phyloP scores from a whole-genome alignment of 192 early-diverging fungal genomes.

The Backusella luteola region DNA sequence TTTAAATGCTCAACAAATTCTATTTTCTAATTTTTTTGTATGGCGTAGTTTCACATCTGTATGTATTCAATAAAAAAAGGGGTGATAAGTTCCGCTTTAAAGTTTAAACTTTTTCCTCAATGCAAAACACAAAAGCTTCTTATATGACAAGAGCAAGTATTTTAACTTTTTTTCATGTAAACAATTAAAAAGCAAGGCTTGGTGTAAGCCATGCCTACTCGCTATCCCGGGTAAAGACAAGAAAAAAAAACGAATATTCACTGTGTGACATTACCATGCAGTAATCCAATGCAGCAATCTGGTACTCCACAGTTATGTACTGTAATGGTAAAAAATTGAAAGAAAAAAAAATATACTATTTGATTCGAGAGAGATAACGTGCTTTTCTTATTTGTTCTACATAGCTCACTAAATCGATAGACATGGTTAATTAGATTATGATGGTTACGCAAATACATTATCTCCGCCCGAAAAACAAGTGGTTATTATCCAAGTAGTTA shows the following conservation, averaged over 20 bases:
- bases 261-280: slow-evolving; percentile 2
- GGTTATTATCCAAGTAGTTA: not conserved
- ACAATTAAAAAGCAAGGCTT: not conserved
- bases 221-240: slow-evolving; percentile 1
- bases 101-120: not conserved
- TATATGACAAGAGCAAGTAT: not conserved
- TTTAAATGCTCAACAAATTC: not conserved
- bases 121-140: not conserved
- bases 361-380: not conserved
- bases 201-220: not conserved
- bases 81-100: not conserved
- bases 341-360: not conserved
- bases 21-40: not conserved
- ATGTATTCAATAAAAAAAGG: not conserved
- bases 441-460: not conserved
- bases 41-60: not conserved
- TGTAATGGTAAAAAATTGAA: not conserved
- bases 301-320: not conserved
- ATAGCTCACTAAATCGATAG: not conserved
- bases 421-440: not conserved
- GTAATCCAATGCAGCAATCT: not conserved
- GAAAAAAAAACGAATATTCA: not conserved
- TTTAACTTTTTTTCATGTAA: not conserved
- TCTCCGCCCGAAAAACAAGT: not conserved
- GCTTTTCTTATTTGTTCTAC: not conserved